These are phyloP conservation scores for Hypericum perforatum DNA, from an alignment of 345 rosid species.

Conservation along the genomic window DNA sequence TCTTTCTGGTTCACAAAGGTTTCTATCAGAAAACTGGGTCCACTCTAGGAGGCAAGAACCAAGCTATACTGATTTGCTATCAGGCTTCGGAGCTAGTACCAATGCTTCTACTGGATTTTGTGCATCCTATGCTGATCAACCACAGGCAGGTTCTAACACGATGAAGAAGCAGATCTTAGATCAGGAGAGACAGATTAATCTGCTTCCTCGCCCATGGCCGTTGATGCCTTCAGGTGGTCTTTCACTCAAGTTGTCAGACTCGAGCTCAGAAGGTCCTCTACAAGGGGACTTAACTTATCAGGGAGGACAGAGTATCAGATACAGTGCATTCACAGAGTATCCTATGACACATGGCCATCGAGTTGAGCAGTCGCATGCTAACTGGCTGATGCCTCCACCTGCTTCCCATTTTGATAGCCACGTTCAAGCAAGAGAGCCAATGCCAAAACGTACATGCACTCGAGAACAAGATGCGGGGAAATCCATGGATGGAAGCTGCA, in stretches of 20 bases:
- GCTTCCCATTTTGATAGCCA: conserved; percentile 31
- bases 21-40: conserved; percentile 42
- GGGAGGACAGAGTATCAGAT: conserved; percentile 30
- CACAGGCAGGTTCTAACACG: conserved; percentile 18
- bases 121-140: conserved; percentile 31
- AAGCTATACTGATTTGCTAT: conserved; percentile 50
- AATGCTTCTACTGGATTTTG: conserved; percentile 31
- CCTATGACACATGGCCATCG: conserved; percentile 28
- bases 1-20: conserved; percentile 39
- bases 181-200: conserved; percentile 39
- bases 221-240: conserved; percentile 33
- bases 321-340: conserved; percentile 31
- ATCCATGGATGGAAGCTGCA: conserved; percentile 46
- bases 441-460: conserved; percentile 19
- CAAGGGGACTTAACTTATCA: conserved; percentile 29
- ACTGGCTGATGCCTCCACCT: conserved; percentile 45
- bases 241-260: conserved; percentile 38
- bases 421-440: conserved; percentile 27
- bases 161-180: conserved; percentile 27
- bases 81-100: conserved; percentile 41
- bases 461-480: conserved; percentile 35
- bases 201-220: conserved; percentile 37
- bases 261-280: conserved; percentile 19
- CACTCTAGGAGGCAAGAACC: conserved; percentile 39
- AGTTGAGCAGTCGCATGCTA: conserved; percentile 34